Base-by-base conservation (phyloP, 2,329 filamentous ascomycete genomes). In the Pestalotiopsis sp. region DNA sequence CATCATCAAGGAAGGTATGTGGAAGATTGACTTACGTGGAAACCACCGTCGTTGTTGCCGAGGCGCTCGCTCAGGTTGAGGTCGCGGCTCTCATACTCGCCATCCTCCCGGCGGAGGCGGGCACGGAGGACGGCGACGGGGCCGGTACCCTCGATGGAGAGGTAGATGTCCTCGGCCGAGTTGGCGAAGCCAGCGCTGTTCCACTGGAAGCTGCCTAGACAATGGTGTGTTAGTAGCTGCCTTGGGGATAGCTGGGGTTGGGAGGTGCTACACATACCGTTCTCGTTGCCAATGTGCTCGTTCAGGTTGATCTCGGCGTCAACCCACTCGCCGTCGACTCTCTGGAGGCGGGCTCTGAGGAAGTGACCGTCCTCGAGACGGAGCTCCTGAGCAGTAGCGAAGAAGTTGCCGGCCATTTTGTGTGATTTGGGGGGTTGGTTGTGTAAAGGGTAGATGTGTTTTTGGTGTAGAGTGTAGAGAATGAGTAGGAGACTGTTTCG, bases 1-100 rank as follows among this genome's bases (percentile, higher is more conserved):
- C 6, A 6, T 31, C 5, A 7, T 31, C 27, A 31, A 31, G 27
- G 27, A 1, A 31, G 27, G 27, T 7, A 2, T 31, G 9, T 17
- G 17, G 6, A 52, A n/a, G 45, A n/a, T 39, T 31, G 27, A 61
- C 68, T 45, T 65, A 65, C 67, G 56, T 67, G 38, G 69, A 88
- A 81, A 1, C 69, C 36, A n/a, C 88, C 88, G 72, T 86, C 75
- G 23, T 84, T 72, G 78, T 90, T 90, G 69, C 78, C 77, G 67
- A 90, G 81, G 69, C 85, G 80, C 82, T 89, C 86, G 2, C 83
- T 76, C 5, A 90, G 82, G 80, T 90, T 90, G 71, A 90, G 71
- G 72, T 90, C 82, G 49, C 81, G 77, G 6, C 77, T 69, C 1
- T 79, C 69, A 1, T 68, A 66, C 20, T 87, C 79, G 52, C 86